Evolutionary conservation across 768 basidiomycete genomes (phyloP).

Genomic region (Phlebiopsis flavidoalba): DNA sequence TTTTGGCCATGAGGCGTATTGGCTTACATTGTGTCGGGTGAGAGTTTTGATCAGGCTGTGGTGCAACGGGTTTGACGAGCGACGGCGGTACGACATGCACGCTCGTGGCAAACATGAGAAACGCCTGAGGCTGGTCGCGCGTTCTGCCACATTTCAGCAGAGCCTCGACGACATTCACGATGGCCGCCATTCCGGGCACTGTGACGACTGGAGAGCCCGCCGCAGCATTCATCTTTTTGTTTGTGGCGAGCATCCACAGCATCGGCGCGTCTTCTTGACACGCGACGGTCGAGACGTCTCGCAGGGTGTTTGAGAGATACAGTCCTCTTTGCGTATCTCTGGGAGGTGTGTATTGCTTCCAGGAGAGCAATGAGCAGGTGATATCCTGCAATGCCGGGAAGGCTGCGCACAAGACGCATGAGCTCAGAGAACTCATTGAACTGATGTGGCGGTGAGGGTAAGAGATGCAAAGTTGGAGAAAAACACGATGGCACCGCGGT

Average conservation of each 20-base stretch:
- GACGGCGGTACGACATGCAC: neutral
- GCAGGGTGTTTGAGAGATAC: neutral
- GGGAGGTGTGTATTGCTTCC: neutral
- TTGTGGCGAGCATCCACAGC: neutral
- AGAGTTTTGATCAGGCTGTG: neutral
- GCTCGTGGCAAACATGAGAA: neutral
- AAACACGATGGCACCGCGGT: neutral
- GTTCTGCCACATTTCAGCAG: neutral
- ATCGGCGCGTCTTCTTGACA: neutral
- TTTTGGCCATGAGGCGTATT: neutral
- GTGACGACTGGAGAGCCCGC: neutral
- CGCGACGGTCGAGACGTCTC: neutral
- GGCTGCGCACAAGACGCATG: neutral
- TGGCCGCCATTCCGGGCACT: neutral
- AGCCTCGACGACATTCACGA: neutral
- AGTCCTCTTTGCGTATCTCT: neutral
- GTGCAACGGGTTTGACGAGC: neutral
- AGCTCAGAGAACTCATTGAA: neutral
- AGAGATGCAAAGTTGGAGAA: neutral
- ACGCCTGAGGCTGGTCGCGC: neutral
- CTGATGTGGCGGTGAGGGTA: neutral
- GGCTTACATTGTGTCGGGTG: neutral
- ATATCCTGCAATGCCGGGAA: neutral
- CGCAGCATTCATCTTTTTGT: neutral
- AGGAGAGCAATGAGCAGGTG: neutral